These are phyloP conservation scores for Primulina eburnea DNA, from an alignment of 257 asterid species.

Conservation along the genomic window DNA sequence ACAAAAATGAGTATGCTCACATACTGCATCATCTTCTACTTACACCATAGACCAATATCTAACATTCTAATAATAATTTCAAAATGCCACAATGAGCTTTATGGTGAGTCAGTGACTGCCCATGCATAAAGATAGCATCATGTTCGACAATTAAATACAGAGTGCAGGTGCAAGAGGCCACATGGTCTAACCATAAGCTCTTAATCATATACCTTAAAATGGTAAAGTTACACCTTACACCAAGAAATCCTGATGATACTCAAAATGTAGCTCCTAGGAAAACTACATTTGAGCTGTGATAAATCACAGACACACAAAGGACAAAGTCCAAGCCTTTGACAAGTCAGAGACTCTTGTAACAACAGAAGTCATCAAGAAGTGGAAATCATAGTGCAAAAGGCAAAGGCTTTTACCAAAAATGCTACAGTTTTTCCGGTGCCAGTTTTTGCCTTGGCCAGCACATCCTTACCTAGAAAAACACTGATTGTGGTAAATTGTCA, in stretches of 20 bases:
- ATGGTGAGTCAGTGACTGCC: not conserved
- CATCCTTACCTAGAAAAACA: conserved; percentile 78
- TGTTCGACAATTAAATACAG: not conserved
- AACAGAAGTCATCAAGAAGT: not conserved
- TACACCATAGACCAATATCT: conserved; percentile 13
- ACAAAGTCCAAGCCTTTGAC: conserved; percentile 5
- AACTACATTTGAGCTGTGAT: not conserved
- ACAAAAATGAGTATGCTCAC: conserved; percentile 21
- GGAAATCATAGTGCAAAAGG: conserved; percentile 14
- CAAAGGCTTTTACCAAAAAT: conserved; percentile 62
- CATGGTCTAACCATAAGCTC: conserved; percentile 5
- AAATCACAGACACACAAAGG: conserved; percentile 3
- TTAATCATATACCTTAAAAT: not conserved
- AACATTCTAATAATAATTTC: conserved; percentile 5
- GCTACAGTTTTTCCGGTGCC: conserved; percentile 99
- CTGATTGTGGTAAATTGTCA: conserved; percentile 20
- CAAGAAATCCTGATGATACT: not conserved
- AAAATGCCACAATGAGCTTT: not conserved
- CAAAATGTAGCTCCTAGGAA: not conserved
- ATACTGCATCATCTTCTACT: conserved; percentile 11
- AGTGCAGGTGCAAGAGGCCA: conserved; percentile 5
- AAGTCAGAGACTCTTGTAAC: conserved; percentile 7
- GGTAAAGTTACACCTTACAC: not conserved
- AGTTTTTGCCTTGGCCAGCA: conserved; percentile 96
- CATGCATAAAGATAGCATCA: not conserved